phyloP scores from a whole-genome alignment of 768 basidiomycete genomes.

The Mycena maculata region DNA sequence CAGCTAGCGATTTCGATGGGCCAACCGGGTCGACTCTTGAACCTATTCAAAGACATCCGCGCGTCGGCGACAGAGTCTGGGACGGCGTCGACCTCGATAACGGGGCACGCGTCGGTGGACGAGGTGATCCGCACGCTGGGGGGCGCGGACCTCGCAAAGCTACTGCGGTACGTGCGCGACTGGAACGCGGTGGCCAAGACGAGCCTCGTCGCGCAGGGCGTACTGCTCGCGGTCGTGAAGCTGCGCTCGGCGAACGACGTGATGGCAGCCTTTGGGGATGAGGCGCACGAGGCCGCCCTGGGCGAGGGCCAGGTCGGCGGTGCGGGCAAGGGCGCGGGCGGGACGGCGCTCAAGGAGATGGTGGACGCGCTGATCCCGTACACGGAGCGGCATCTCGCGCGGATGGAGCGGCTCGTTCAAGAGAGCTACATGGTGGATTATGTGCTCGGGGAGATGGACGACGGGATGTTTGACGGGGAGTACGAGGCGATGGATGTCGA shows the following conservation, averaged over 20 bases:
- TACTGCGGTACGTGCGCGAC: constrained; percentile 84
- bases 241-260: constrained; percentile 81
- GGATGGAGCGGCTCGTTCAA: constrained; percentile 89
- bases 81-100: constrained; percentile 54
- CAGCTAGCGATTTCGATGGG: constrained; percentile 92
- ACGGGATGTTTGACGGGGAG: constrained; percentile 69
- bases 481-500: constrained; percentile 54
- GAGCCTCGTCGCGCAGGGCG: constrained; percentile 83
- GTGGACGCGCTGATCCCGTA: constrained; percentile 92
- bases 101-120: constrained; percentile 82
- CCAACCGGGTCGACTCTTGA: constrained; percentile 88
- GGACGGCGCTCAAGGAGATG: constrained; percentile 71
- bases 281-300: constrained; percentile 48
- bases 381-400: constrained; percentile 89
- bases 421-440: constrained; percentile 98
- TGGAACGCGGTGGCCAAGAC: constrained; percentile 98
- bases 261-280: constrained; percentile 69
- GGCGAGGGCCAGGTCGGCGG: constrained; percentile 33
- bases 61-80: constrained; percentile 38
- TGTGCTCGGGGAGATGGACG: constrained; percentile 88
- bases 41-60: constrained; percentile 78
- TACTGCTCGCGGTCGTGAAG: constrained; percentile 86
- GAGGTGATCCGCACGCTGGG: constrained; percentile 81
- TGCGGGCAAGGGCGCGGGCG: constrained; percentile 34
- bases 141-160: constrained; percentile 78